Conservation (phyloP, 805 yeast species). For the Sugiyamaella smithiae region DNA sequence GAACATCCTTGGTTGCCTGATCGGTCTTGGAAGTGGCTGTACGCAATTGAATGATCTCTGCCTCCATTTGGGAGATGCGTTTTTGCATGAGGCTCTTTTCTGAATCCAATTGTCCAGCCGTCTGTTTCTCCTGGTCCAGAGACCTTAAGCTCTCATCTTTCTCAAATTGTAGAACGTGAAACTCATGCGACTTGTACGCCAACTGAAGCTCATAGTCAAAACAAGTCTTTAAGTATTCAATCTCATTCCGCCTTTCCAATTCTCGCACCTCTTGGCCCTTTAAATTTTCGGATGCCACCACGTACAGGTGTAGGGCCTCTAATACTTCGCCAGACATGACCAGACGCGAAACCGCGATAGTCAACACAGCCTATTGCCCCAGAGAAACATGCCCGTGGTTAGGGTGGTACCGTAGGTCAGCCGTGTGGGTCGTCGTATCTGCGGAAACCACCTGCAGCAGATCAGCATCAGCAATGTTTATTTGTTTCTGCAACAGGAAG, state of each 20-base stretch:
- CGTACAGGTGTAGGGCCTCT: background rate
- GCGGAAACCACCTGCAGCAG: background rate
- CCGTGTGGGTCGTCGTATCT: too few species aligned
- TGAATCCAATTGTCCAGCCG: background rate
- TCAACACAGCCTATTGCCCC: too few species aligned
- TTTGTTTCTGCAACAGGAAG: background rate
- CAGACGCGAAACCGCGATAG: background rate
- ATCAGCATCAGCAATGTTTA: background rate
- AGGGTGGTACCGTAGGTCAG: too few species aligned
- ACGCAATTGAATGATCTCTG: background rate
- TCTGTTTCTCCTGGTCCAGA: background rate
- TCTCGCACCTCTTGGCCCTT: background rate
- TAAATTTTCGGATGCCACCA: background rate
- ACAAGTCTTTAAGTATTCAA: background rate
- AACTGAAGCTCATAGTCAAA: background rate
- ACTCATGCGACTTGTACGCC: background rate
- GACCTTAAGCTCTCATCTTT: background rate
- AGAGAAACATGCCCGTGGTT: too few species aligned
- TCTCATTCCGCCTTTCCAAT: background rate
- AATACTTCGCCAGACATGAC: background rate
- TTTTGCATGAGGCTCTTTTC: background rate
- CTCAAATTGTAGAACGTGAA: background rate
- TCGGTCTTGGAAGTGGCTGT: background rate
- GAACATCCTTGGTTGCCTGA: background rate
- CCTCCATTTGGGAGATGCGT: background rate